A percentile compares a stretch with the other conserved stretches of the same genome.
Evolutionary conservation across 495 filamentous ascomycete genomes (phyloP).

Genomic region (Penicillium nucicola): DNA sequence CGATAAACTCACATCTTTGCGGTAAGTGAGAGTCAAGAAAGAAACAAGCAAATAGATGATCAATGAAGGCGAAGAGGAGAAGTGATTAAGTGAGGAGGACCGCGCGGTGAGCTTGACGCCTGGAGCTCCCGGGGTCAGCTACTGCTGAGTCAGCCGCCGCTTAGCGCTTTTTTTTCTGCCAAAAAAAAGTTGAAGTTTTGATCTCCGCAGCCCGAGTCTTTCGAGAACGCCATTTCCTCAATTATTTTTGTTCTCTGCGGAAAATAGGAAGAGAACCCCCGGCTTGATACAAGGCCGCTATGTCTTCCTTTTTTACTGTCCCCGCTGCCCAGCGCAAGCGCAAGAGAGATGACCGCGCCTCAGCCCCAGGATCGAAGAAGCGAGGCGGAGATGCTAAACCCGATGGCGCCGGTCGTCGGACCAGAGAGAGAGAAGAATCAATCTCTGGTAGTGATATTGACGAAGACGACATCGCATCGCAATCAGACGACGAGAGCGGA

Average conservation of each 20-base stretch:
- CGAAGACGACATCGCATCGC: conserved; percentile 48
- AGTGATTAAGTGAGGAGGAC: conserved; percentile 23
- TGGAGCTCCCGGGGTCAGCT: conserved; percentile 40
- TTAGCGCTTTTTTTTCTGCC: conserved; percentile 31
- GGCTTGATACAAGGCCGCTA: conserved; percentile 25
- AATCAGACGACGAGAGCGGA: conserved; percentile 44
- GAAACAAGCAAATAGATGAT: conserved; percentile 11
- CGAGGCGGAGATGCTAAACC: conserved; percentile 43
- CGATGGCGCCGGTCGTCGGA: conserved; percentile 23
- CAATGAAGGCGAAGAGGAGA: conserved; percentile 9
- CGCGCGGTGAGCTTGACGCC: conserved; percentile 46
- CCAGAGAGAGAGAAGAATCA: conserved; percentile 52
- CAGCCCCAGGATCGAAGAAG: conserved; percentile 53
- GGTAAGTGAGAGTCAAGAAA: conserved; percentile 5
- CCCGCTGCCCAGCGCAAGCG: conserved; percentile 77
- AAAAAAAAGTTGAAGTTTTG: conserved; percentile 41
- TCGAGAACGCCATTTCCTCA: conserved; percentile 4
- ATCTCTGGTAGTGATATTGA: conserved; percentile 86
- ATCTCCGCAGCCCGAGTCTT: conserved; percentile 15
- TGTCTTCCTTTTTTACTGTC: conserved; percentile 86
- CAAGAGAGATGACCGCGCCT: conserved; percentile 57
- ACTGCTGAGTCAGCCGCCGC: conserved; percentile 41
- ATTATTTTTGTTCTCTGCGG: not conserved
- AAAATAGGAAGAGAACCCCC: not conserved
- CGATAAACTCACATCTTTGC: conserved; percentile 33